Percentiles rank a stretch among this genome's conserved stretches.
Evolutionary conservation across 352 stramenopile genomes (phyloP).

Genomic region (Thalassiosira allenii): DNA sequence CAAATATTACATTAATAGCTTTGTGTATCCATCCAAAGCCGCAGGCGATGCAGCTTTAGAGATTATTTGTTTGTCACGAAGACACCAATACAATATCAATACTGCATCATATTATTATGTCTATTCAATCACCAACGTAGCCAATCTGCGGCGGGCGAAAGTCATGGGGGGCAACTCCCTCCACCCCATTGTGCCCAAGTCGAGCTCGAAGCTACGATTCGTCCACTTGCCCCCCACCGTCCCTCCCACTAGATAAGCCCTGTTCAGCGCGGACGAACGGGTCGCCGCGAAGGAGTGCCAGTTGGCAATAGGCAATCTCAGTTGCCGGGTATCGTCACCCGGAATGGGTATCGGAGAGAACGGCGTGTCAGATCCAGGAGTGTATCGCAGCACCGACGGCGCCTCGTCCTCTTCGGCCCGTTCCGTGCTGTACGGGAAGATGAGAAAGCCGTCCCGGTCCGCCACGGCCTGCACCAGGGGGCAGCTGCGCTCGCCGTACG

Average conservation of each 20-base stretch:
- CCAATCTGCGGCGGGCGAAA: slow-evolving; percentile 34
- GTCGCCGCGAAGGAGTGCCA: slow-evolving; percentile 47
- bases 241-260: slow-evolving; percentile 45
- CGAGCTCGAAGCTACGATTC: slow-evolving; percentile 33
- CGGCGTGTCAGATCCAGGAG: slow-evolving; percentile 9
- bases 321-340: background rate
- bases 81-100: too few species aligned
- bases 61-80: too few species aligned
- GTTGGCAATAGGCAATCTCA: slow-evolving; percentile 32
- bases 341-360: slow-evolving; percentile 26
- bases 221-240: slow-evolving; percentile 54
- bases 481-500: slow-evolving; percentile 15
- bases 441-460: slow-evolving; percentile 35
- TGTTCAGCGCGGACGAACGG: slow-evolving; percentile 3
- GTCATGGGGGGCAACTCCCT: slow-evolving; percentile 41
- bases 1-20: too few species aligned
- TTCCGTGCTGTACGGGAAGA: slow-evolving; percentile 39
- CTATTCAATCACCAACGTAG: slow-evolving; percentile 41
- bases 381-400: slow-evolving; percentile 34
- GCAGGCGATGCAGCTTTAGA: too few species aligned
- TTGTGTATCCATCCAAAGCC: too few species aligned
- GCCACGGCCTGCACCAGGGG: slow-evolving; percentile 41
- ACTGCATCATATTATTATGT: too few species aligned
- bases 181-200: slow-evolving; percentile 49
- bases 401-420: background rate